Percentiles rank a stretch among this genome's conserved stretches.
Conservation (phyloP, 306 rosid species). For the Cucumis hystrix region DNA sequence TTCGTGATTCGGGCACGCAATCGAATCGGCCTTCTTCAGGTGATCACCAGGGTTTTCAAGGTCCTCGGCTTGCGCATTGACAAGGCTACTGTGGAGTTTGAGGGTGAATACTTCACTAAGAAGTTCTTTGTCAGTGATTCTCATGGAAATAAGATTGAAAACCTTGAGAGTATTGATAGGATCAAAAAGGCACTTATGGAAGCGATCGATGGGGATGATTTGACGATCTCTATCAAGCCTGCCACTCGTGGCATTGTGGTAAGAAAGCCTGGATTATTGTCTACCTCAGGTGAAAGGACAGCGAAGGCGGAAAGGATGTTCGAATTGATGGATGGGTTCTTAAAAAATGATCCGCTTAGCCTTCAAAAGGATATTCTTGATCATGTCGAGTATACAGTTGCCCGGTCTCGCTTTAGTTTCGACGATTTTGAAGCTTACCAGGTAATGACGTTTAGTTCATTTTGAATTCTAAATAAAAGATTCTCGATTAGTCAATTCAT, state of each 20-base stretch:
- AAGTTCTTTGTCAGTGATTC: constrained; percentile 52
- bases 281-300: constrained; percentile 20
- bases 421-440: constrained; percentile 74
- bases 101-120: constrained; percentile 42
- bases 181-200: constrained; percentile 47
- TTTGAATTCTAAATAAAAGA: not conserved
- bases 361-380: constrained; percentile 61
- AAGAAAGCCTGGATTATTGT: constrained; percentile 37
- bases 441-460: constrained; percentile 13
- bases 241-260: constrained; percentile 36
- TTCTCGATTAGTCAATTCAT: not conserved
- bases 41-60: constrained; percentile 50
- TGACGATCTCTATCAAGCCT: constrained; percentile 15
- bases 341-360: constrained; percentile 54
- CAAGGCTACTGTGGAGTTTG: constrained; percentile 49
- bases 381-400: constrained; percentile 67
- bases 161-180: constrained; percentile 32
- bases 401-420: constrained; percentile 55
- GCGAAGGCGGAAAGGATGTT: constrained; percentile 60
- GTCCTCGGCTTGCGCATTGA: constrained; percentile 56
- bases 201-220: constrained; percentile 31
- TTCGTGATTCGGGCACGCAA: constrained; percentile 50
- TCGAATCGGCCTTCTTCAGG: constrained; percentile 57
- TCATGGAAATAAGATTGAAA: constrained; percentile 37
- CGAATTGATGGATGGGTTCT: constrained; percentile 48